A percentile compares a stretch with the other conserved stretches of the same genome.
These are phyloP conservation scores for Tilletia caries DNA, from an alignment of 1,284 basidiomycete species.

Conservation along the genomic window DNA sequence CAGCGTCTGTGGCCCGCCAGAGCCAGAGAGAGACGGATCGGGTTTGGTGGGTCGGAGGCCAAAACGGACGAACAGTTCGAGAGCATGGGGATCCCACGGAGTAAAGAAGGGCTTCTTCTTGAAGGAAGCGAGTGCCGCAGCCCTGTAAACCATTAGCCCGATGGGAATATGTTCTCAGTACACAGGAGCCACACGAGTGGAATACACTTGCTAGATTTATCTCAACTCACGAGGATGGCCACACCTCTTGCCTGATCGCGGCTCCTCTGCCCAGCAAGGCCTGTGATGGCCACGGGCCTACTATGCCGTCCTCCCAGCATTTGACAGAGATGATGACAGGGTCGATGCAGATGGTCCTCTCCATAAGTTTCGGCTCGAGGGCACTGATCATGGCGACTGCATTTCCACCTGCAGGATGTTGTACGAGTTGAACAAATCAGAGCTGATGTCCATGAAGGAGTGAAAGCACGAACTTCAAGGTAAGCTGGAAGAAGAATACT, in stretches of 20 bases:
- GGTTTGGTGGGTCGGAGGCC: constrained; percentile 57
- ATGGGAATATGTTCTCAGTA: constrained; percentile 42
- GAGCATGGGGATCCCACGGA: constrained; percentile 68
- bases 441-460: not conserved
- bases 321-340: constrained; percentile 64
- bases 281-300: not conserved
- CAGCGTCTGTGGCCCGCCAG: constrained; percentile 30
- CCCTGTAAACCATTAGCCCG: too few relatives aligned
- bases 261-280: not conserved
- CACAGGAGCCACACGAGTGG: too few relatives aligned
- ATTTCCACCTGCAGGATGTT: constrained; percentile 15
- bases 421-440: not conserved
- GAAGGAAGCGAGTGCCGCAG: constrained; percentile 54
- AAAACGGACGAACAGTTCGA: constrained; percentile 67
- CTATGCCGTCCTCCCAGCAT: constrained; percentile 14
- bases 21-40: constrained; percentile 18
- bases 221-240: constrained; percentile 17
- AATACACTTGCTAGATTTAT: constrained; percentile 14
- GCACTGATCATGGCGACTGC: constrained; percentile 61
- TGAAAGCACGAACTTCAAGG: not conserved
- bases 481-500: constrained; percentile 49
- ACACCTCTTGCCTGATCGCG: constrained; percentile 22
- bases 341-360: constrained; percentile 72
- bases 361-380: constrained; percentile 67
- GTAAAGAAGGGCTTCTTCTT: constrained; percentile 66